Evolutionary conservation across 805 yeast species (phyloP), one percentile per base, ranked within the genome.

Genomic region (Ogataea glucozyma): DNA sequence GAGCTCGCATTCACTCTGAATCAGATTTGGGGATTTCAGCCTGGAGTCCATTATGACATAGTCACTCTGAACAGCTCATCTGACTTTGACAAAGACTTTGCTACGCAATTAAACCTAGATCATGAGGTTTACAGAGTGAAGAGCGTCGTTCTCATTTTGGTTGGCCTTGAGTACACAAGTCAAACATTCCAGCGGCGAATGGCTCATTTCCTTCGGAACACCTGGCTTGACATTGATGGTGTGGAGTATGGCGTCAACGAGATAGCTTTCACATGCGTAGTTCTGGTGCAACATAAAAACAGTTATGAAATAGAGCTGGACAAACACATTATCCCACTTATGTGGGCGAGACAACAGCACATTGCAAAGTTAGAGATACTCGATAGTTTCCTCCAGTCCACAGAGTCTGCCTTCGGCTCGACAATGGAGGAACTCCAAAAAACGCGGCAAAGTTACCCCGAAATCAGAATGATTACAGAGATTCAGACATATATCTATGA

Each of bases 401-500:
- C 9, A 26, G 26, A 26, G 10, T 14, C 26, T 3, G 21, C 12
- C 3, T 21, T 35, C 6, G 14, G 6, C 7, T 18, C 11, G 2
- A 41, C 32, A 11, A 6, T 34, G 19, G 13, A 26, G 10, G 31
- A 42, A 20, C 34, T 49, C 3, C n/a, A 23, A 2, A 20, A 17
- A 7, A 19, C 31, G 12, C 26, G 51, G 31, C 7, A 11, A 1
- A 38, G 23, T 23, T 34, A 30, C 11, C 19, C 26, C 1, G 12
- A 41, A 7, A 68, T 76, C 9, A 52, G 46, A n/a, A 58, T 81
- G 6, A 67, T 71, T 1, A 71, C 79, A 0, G 85, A 81, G 41
- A 62, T 81, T 22, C 56, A 56, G 32, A 57, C 82, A 4, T 82
- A 81, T 50, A 70, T 78, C 46, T 76, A 78, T 47, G 86, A 81